These are phyloP conservation scores for Naganishia sp. DNA, from an alignment of 1,284 basidiomycete genomes.

Conservation along the genomic window DNA sequence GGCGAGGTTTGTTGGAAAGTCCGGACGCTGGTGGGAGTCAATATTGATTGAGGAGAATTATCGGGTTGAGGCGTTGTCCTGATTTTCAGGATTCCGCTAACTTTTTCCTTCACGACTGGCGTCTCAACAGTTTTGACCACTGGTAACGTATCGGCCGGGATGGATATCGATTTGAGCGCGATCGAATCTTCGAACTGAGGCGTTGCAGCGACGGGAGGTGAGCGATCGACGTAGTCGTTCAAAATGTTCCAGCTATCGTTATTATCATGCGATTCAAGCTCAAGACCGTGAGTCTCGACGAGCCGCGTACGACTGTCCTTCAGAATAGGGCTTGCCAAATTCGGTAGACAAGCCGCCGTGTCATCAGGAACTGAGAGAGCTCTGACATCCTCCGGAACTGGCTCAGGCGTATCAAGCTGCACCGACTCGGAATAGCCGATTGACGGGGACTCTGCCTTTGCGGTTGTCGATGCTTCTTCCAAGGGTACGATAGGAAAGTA, in stretches of 20 bases:
- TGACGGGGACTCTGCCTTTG: not conserved
- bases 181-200: too few species aligned
- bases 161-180: not conserved
- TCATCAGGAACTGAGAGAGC: not conserved
- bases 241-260: slow-evolving; percentile 12
- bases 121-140: not conserved
- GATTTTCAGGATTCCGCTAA: slow-evolving; percentile 16
- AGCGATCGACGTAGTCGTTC: not conserved
- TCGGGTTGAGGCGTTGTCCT: slow-evolving; percentile 1
- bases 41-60: not conserved
- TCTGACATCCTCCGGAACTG: too few species aligned
- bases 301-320: too few species aligned
- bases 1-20: slow-evolving; percentile 2
- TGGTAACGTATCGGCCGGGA: not conserved
- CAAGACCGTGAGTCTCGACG: too few species aligned
- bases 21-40: not conserved
- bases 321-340: not conserved
- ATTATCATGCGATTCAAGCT: not conserved
- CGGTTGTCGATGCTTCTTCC: not conserved
- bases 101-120: slow-evolving; percentile 3
- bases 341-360: too few species aligned
- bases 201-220: not conserved
- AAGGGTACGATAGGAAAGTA: slow-evolving; percentile 11
- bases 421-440: too few species aligned
- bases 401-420: too few species aligned